phyloP scores from a whole-genome alignment of 2,329 filamentous ascomycete genomes.

The Trichoderma sp. region DNA sequence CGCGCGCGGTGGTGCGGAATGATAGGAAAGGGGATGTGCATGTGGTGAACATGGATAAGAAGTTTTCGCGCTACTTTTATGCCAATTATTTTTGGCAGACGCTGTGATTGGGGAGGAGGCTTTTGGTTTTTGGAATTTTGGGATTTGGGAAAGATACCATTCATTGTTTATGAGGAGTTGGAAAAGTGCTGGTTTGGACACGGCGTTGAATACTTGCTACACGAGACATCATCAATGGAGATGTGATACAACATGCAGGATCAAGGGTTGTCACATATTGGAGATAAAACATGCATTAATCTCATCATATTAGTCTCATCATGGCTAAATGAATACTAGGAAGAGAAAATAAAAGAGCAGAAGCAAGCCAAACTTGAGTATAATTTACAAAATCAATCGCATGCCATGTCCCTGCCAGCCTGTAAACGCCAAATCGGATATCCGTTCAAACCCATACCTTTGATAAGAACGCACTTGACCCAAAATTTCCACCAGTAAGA shows the following conservation, averaged over 20 bases:
- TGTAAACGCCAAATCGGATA: constrained; percentile 10
- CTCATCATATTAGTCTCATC: background rate
- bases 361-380: background rate
- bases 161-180: constrained; percentile 2
- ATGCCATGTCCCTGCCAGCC: background rate
- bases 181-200: background rate
- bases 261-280: background rate
- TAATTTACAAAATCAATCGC: background rate
- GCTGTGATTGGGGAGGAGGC: constrained; percentile 48
- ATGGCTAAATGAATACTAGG: background rate
- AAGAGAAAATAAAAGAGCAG: background rate
- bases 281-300: background rate
- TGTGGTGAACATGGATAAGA: constrained; percentile 89
- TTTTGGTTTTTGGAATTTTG: background rate
- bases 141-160: constrained; percentile 7
- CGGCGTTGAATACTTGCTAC: background rate
- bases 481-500: background rate
- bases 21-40: constrained; percentile 86
- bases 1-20: constrained; percentile 81
- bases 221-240: background rate
- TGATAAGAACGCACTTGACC: background rate
- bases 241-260: background rate
- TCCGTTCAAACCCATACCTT: background rate
- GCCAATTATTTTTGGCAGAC: constrained; percentile 96
- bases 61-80: constrained; percentile 88